Evolutionary conservation across 129 eudicot genomes (phyloP).

Genomic region (Flaveria trinervia): DNA sequence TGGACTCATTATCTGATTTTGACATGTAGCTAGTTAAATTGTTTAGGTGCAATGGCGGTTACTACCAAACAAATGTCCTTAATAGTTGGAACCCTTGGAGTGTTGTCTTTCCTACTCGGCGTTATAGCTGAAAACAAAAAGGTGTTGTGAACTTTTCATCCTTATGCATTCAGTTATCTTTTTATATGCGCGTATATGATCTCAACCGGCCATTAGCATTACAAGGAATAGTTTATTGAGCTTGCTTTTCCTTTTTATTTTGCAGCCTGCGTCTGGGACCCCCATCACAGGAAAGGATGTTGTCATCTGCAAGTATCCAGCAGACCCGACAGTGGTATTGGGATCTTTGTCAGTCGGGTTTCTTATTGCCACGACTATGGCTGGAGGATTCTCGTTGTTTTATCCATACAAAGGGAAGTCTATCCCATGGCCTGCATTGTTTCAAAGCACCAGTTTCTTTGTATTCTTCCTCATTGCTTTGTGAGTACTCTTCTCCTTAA

Average conservation of each 20-base stretch:
- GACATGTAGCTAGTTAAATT: constrained; percentile 17
- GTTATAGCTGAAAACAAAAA: constrained; percentile 92
- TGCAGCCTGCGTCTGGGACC: constrained; percentile 83
- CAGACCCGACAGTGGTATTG: constrained; percentile 75
- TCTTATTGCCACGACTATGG: constrained; percentile 50
- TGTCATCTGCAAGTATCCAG: constrained; percentile 86
- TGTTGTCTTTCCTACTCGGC: constrained; percentile 69
- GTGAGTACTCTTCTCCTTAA: constrained; percentile 47
- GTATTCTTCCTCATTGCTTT: constrained; percentile 73
- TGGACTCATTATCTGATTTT: constrained; percentile 14
- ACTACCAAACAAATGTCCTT: constrained; percentile 66
- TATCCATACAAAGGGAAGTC: constrained; percentile 84
- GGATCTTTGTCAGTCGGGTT: constrained; percentile 76
- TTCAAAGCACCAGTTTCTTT: constrained; percentile 72
- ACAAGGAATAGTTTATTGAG: background rate
- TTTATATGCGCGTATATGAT: background rate
- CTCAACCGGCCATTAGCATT: constrained; percentile 14
- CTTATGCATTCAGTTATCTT: constrained; percentile 6
- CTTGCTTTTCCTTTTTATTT: background rate
- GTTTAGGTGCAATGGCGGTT: constrained; percentile 50
- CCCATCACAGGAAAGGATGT: constrained; percentile 72
- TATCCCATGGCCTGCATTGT: constrained; percentile 68
- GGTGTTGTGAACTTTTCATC: constrained; percentile 36
- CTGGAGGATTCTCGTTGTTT: constrained; percentile 69
- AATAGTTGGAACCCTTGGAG: constrained; percentile 65